Base-by-base conservation (phyloP, 768 basidiomycete genomes). In the Sistotremastrum niveocremeum region DNA sequence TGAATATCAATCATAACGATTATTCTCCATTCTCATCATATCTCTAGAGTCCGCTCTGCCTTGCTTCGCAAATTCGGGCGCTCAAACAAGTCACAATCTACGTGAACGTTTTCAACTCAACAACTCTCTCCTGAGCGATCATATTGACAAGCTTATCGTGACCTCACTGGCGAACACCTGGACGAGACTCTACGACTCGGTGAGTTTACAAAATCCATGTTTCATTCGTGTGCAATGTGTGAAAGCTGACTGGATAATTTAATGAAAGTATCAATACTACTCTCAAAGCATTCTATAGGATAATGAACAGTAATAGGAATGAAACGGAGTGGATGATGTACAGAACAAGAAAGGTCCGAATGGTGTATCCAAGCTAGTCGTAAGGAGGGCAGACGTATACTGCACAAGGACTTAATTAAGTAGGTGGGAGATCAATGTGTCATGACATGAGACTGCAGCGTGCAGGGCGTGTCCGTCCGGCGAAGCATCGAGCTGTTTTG, bases 161-260 rank as follows among this genome's bases (percentile, higher is more conserved):
- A 84, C 73, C 46, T 94, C 93, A 1, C 65, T 95, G 40, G 90
- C 88, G 8, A 93, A 88, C 33, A 81, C 86, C 51, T 98, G 93
- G 84, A 98, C 95, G 35, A 72, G 91, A 53, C 63, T 98, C 34
- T 99, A 99, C 60, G 95, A 99, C 63, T 95, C 89, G 49, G 87
- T 89, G 57, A 56, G 82, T 57, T 33, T 5, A 42, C 11, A 28
- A 37, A 41, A 32, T 20, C 20, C 20, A 20, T 20, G 20, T 20
- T 20, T 20, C 20, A 20, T 20, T 20, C 20, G 28, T 9, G 12
- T 34, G 7, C 28, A 29, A 20, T 11, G 11, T 10, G 7, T 44
- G 42, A 44, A 30, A 28, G n/a, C 28, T 28, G 9, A 45, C 20
- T 20, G 20, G 20, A 20, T 20, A 20, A 20, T 20, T 20, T 20